Conservation (phyloP, 805 yeast genomes). For the Cyberlindnera japonica region DNA sequence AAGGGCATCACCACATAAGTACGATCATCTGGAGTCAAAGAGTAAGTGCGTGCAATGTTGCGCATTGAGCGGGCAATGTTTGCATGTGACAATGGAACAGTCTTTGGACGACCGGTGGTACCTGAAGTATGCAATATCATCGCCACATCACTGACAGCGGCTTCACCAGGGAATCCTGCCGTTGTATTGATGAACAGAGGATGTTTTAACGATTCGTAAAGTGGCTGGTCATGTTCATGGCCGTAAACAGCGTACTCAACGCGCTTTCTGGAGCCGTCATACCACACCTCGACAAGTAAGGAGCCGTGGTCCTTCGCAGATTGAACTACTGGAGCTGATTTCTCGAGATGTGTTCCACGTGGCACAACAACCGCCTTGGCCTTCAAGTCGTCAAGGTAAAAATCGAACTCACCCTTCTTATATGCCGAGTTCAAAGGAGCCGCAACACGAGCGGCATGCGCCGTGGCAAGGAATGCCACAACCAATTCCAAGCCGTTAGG, state of each 20-base stretch:
- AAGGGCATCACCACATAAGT: slow-evolving; percentile 72
- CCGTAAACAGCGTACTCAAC: slow-evolving; percentile 39
- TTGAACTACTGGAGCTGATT: slow-evolving; percentile 40
- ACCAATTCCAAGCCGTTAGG: slow-evolving; percentile 60
- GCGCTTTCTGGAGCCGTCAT: slow-evolving; percentile 36
- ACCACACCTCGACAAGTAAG: slow-evolving; percentile 51
- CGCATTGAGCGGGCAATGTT: slow-evolving; percentile 57
- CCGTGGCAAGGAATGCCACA: slow-evolving; percentile 51
- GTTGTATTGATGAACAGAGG: slow-evolving; percentile 32
- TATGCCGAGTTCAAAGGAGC: slow-evolving; percentile 69
- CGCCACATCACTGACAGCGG: slow-evolving; percentile 52
- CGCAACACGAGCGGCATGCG: slow-evolving; percentile 54
- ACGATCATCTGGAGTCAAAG: slow-evolving; percentile 44
- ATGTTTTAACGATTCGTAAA: slow-evolving; percentile 27
- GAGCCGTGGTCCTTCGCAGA: slow-evolving; percentile 48
- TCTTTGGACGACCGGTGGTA: slow-evolving; percentile 73
- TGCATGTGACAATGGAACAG: slow-evolving; percentile 65
- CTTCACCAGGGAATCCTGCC: slow-evolving; percentile 37
- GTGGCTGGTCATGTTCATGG: slow-evolving; percentile 25
- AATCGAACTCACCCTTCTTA: slow-evolving; percentile 57
- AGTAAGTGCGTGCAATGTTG: slow-evolving; percentile 58
- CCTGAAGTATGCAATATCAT: slow-evolving; percentile 71
- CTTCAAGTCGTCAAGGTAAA: slow-evolving; percentile 58
- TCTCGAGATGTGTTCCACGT: slow-evolving; percentile 39
- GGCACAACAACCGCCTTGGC: slow-evolving; percentile 58